Evolutionary conservation across 306 rosid genomes (phyloP).

Genomic region (Casuarina glauca): DNA sequence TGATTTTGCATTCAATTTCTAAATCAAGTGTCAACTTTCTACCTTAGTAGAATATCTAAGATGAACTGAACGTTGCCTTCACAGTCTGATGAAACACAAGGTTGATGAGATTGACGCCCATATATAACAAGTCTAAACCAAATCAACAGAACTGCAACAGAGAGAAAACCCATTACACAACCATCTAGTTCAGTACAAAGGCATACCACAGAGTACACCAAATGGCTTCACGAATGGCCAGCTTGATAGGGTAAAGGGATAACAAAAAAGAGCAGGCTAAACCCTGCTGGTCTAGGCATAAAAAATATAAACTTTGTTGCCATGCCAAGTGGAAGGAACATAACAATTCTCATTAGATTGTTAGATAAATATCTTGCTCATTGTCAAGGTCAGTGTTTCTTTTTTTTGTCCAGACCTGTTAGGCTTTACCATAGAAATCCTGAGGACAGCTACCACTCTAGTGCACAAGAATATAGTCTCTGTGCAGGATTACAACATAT

Average conservation of each 20-base stretch:
- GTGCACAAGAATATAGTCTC: neutral
- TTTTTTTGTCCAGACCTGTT: no score
- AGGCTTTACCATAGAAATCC: neutral
- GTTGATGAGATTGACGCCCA: neutral
- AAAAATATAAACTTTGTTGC: neutral
- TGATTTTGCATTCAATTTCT: neutral
- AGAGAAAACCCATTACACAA: neutral
- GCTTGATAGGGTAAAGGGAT: neutral
- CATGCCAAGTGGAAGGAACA: neutral
- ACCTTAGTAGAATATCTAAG: neutral
- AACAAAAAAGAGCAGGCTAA: neutral
- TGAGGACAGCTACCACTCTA: neutral
- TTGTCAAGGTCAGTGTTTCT: neutral
- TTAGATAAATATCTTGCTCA: neutral
- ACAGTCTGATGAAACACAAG: neutral
- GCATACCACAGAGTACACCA: neutral
- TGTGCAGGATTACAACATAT: neutral
- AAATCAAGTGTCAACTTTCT: neutral
- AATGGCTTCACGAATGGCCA: neutral
- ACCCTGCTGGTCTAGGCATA: neutral
- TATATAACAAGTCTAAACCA: neutral
- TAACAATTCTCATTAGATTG: neutral
- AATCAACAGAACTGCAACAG: neutral
- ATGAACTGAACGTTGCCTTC: neutral
- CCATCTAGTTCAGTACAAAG: neutral